Base-by-base conservation (phyloP, 192 early-diverging fungal genomes). In the Kappamyces sp. region DNA sequence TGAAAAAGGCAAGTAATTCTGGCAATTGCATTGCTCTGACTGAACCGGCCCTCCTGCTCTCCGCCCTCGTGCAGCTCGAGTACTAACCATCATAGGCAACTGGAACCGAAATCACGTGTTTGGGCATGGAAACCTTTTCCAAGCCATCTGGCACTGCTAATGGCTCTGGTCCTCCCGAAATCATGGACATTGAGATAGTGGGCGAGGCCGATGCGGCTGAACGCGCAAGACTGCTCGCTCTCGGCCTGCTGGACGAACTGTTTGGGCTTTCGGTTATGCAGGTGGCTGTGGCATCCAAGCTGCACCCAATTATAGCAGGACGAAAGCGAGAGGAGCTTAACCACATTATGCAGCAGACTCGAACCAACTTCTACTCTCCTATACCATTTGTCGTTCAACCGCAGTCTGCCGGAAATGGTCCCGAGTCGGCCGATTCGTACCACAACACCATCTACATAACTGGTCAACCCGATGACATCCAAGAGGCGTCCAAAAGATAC, bases 291-390 rank as follows among this genome's bases (percentile, higher is more conserved):
- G 79, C 12, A 63, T 65, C 72, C 49, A 76, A 76, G 47, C 74
- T 77, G 31, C 88, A 90, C 50, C 76, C 85, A 43, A 70, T 91
- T 49, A 71, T 91, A n/a, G 79, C 83, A 32, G 89, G 87, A 38
- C 73, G 78, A 40, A 87, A 85, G 50, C 68, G 82, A 3, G 72
- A 68, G 13, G 66, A 67, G 9, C 58, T 91, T 10, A 74, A 84
- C 47, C 64, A 75, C 3, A 74, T 91, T 40, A 88, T 90, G 85
- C 75, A 81, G 47, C 81, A 82, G 48, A 84, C 78, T 12, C 37
- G 68, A 49, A 86, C 84, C 40, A 89, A 78, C 64, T 58, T 92
- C 9, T 44, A 44, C 13, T 9, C 8, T 33, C 84, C 87, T 33
- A 77, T 76, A 1, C 79, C 86, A 36, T 79, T 87, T 58, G 47